Base-by-base conservation (phyloP, 139 green algal species). In the Gonium pectorale region DNA sequence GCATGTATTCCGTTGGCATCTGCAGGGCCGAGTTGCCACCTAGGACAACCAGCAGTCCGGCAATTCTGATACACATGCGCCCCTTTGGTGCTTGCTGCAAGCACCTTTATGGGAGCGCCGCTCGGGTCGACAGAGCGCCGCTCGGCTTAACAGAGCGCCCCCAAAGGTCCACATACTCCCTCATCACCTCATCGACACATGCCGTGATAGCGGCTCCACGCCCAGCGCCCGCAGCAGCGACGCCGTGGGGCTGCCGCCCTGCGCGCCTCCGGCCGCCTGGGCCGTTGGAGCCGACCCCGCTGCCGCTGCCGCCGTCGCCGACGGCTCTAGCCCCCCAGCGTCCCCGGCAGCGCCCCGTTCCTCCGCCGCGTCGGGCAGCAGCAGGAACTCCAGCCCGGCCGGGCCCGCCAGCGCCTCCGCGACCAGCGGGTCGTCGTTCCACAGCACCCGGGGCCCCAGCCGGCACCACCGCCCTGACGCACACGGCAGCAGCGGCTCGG, bases 341-440 rank as follows among this genome's bases (percentile, higher is more conserved):
- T 24, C 67, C 67, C 40, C 67, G 0, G 56, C 56, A 29, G 56
- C 74, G 17, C 5, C 37, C 37, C 33, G 54, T 8, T 63, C 43
- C 44, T 27, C 49, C 3, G 31, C 29, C 43, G 54, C 8, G 52
- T 37, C 54, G 15, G 49, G 63, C 27, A 60, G 44, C 52, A 68
- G 54, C 56, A 74, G 35, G 22, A 68, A n/a, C 31, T 86, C 81
- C 81, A 86, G 62, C 2, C 19, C 63, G 33, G 59, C 63, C 4
- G 35, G 31, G 0, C 19, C 51, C 40, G 66, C 80, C 67, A 86
- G n/a, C 29, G 66, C 66, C 37, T 60, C 79, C 44, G 66, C 79
- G 33, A 74, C 44, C 79, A 35, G 49, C 0, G 67, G 79, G 79
- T 79, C 79, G 52, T 86, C 79, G n/a, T 56, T 62, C 49, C 79